Base-by-base conservation (phyloP, 2,329 filamentous ascomycete genomes). In the Colletotrichum siamense region DNA sequence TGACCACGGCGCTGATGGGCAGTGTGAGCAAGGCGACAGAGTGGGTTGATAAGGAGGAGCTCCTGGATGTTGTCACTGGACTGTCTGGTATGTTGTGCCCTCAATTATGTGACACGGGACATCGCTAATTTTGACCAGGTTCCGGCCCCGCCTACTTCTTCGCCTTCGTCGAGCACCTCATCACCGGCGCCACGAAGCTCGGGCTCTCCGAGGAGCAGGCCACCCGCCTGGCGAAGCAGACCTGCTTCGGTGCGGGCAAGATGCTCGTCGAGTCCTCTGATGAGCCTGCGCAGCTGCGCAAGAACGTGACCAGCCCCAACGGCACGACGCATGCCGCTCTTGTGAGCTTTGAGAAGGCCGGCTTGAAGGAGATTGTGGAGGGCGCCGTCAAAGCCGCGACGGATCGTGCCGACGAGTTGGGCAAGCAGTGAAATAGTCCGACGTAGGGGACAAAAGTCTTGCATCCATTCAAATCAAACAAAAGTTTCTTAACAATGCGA, bases 141-240 rank as follows among this genome's bases (percentile, higher is more conserved):
- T 89, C 87, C 22, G 88, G 88, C 3, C 88, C 88, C 0, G 88
- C 88, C 1, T 90, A 90, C 82, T 90, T 90, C 82, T 90, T 90
- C 79, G 87, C 87, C 78, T 84, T 90, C 81, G 88, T 90, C 8
- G 88, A 90, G 79, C 88, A 90, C 80, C 82, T 90, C 62, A 86
- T 88, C 69, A 80, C 86, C 69, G 86, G 85, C 75, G 88, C 85
- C 15, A 83, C 82, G 10, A 81, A 82, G n/a, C 82, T 89, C 2
- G 88, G 88, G 3, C 84, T 90, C 30, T 83, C 87, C 0, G 80
- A 82, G 22, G 88, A 89, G 72, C 88, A 89, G 80, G 88, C 88
- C n/a, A 86, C 85, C 13, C 85, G 87, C 1, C 82, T 89, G 22
- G 88, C 88, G 12, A 88, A 85, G 77, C 88, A 90, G 82, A 90